Evolutionary conservation across 2,329 filamentous ascomycete species (phyloP).

Genomic region (Hypocreales sp.): DNA sequence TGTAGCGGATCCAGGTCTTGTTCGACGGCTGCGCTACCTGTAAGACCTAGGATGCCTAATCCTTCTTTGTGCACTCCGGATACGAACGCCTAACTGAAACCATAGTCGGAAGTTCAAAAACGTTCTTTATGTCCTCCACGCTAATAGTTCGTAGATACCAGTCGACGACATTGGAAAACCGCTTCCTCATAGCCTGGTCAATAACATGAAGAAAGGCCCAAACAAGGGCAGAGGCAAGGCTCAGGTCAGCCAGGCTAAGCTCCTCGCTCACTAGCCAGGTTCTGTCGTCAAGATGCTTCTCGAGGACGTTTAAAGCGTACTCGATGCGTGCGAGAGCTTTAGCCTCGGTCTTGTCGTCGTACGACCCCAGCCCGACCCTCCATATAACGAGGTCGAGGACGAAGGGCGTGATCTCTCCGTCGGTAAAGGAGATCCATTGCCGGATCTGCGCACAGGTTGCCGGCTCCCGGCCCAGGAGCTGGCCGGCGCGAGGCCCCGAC

Average conservation of each 20-base stretch:
- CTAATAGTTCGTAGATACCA: conserved; percentile 1
- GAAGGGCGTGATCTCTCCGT: background rate
- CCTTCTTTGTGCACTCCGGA: too few relatives aligned
- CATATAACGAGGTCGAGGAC: conserved; percentile 2
- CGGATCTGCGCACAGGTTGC: conserved; percentile 1
- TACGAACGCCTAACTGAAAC: background rate
- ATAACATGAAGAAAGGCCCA: conserved; percentile 1
- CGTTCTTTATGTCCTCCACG: background rate
- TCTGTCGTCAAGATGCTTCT: background rate
- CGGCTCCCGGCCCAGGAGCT: conserved; percentile 1
- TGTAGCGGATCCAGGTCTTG: too few relatives aligned
- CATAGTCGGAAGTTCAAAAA: background rate
- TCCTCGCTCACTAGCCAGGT: conserved; percentile 2
- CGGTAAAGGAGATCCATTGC: conserved; percentile 2
- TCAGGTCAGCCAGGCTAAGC: conserved; percentile 1
- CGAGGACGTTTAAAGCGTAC: background rate
- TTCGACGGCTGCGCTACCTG: too few relatives aligned
- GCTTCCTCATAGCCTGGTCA: background rate
- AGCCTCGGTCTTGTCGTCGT: background rate
- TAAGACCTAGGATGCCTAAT: too few relatives aligned
- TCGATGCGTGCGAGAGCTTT: background rate
- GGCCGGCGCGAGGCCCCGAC: background rate
- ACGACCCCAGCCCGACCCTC: conserved; percentile 1
- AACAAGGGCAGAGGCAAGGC: background rate
- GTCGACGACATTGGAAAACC: background rate